Conservation (phyloP, 2,329 filamentous ascomycete species). For the Cordyceps sp. region DNA sequence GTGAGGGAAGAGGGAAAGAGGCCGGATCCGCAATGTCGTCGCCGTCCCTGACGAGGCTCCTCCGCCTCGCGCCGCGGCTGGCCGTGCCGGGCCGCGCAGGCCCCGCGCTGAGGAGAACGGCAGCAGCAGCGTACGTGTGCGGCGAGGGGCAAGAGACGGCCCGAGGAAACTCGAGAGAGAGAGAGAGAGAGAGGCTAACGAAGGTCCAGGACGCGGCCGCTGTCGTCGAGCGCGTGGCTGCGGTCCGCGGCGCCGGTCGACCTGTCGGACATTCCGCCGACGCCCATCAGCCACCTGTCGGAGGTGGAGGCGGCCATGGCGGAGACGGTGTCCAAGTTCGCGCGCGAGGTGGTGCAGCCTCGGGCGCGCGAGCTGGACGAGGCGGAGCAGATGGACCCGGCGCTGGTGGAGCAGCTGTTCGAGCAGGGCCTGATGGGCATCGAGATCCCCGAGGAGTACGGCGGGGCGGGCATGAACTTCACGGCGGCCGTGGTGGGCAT, state of each 20-base stretch:
- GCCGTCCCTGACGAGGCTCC: slow-evolving; percentile 26
- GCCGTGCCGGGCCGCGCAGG: too few relatives aligned
- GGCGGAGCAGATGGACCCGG: slow-evolving; percentile 80
- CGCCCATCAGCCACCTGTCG: slow-evolving; percentile 82
- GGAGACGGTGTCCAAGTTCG: slow-evolving; percentile 81
- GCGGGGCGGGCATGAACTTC: slow-evolving; percentile 97
- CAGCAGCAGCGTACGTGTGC: neutral
- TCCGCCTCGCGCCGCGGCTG: slow-evolving; percentile 25
- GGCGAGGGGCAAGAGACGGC: neutral
- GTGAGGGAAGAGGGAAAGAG: too few relatives aligned
- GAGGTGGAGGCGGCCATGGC: slow-evolving; percentile 82
- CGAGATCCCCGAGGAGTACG: slow-evolving; percentile 94
- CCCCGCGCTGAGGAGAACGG: too few relatives aligned
- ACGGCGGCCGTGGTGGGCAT: slow-evolving; percentile 91
- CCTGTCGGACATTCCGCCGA: slow-evolving; percentile 66
- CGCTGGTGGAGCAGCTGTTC: slow-evolving; percentile 80
- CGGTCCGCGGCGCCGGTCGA: slow-evolving; percentile 21
- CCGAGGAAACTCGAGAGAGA: neutral
- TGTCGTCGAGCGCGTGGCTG: neutral
- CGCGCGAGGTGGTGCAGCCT: slow-evolving; percentile 72
- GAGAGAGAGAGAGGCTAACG: neutral
- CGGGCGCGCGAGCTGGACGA: slow-evolving; percentile 97
- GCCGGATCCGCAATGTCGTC: too few relatives aligned
- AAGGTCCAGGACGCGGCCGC: too few relatives aligned
- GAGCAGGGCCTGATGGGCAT: slow-evolving; percentile 96